These are phyloP conservation scores for Huntiella savannae DNA, from an alignment of 2,329 filamentous ascomycete species.

Conservation along the genomic window DNA sequence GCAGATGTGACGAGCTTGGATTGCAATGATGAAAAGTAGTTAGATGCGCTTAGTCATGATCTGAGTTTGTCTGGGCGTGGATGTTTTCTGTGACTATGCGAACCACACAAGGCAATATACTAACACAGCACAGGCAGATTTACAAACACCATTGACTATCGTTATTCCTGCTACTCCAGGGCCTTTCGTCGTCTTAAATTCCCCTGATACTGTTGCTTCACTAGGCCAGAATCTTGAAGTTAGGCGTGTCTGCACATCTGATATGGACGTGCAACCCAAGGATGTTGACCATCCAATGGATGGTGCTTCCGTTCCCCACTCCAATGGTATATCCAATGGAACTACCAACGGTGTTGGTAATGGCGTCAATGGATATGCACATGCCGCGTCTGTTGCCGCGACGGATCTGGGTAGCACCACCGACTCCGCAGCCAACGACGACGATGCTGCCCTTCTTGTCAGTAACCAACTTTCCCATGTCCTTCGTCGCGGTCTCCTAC, in stretches of 20 bases:
- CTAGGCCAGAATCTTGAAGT: no score
- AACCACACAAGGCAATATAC: no score
- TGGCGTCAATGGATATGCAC: constrained; percentile 1
- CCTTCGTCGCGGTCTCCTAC: constrained; percentile 31
- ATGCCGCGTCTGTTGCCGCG: constrained; percentile 3
- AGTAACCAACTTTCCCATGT: constrained; percentile 18
- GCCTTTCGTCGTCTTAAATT: not conserved
- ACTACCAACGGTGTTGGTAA: not conserved
- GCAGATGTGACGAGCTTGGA: no score
- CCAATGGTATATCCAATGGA: not conserved
- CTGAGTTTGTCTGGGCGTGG: no score
- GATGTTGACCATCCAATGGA: constrained; percentile 25
- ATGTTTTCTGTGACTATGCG: no score
- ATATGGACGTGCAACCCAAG: no score
- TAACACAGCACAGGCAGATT: not conserved
- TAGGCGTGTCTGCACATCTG: no score
- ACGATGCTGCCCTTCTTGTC: constrained; percentile 13
- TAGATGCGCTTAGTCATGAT: no score
- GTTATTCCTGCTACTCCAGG: not conserved
- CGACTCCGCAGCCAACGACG: constrained; percentile 11
- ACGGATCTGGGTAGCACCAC: constrained; percentile 11
- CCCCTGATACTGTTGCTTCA: no score
- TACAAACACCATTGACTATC: not conserved
- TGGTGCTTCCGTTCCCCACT: not conserved
- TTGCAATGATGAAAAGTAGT: no score